These are phyloP conservation scores for Helianthus annuus DNA, from an alignment of 129 eudicot genomes.

Conservation along the genomic window HanXRQr2.0-SUNRISE NC_035447.2:140272069-140272568, in stretches of 20 bases:
- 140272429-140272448: too few relatives aligned
- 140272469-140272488: too few relatives aligned
- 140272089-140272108: slow-evolving; percentile 23
- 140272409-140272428: too few relatives aligned
- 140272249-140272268: slow-evolving; percentile 24
- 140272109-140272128: slow-evolving; percentile 19
- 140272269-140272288: slow-evolving; percentile 35
- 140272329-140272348: slow-evolving; percentile 14
- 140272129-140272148: slow-evolving; percentile 15
- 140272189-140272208: slow-evolving; percentile 1
- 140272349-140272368: too few relatives aligned
- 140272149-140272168: background rate
- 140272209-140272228: slow-evolving; percentile 6
- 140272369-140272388: too few relatives aligned
- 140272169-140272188: slow-evolving; percentile 30
- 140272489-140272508: too few relatives aligned
- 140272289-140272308: slow-evolving; percentile 15
- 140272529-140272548: too few relatives aligned
- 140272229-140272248: slow-evolving; percentile 5
- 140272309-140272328: slow-evolving; percentile 1
- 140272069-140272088: slow-evolving; percentile 29
- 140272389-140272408: too few relatives aligned
- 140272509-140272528: too few relatives aligned
- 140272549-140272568: too few relatives aligned
- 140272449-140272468: too few relatives aligned